Evolutionary conservation across 2,329 filamentous ascomycete species (phyloP).

Genomic region (Venturia asperata): DNA sequence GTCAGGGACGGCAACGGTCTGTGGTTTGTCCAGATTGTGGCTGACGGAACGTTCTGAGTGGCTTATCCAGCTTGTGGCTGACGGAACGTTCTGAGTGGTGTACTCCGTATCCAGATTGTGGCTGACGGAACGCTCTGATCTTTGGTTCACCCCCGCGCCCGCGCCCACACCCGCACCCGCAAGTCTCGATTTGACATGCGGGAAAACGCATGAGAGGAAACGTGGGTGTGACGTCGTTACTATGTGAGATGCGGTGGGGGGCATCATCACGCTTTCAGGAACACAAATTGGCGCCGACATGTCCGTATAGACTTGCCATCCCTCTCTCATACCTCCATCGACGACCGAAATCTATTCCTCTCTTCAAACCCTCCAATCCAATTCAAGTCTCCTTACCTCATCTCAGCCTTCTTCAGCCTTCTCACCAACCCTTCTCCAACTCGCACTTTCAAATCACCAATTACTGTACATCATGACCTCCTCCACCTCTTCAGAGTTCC

Average conservation of each 20-base stretch:
- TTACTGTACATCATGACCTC: too few species aligned
- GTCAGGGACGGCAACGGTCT: not conserved
- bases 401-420: not conserved
- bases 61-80: too few species aligned
- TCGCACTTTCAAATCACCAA: slow-evolving; percentile 12
- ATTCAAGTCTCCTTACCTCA: not conserved
- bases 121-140: not conserved
- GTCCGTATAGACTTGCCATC: not conserved
- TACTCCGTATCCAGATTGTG: too few species aligned
- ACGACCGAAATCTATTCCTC: too few species aligned
- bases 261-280: not conserved
- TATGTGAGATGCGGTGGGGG: not conserved
- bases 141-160: too few species aligned
- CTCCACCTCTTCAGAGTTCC: slow-evolving; percentile 34
- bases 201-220: not conserved
- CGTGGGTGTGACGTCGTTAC: slow-evolving; percentile 8
- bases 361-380: not conserved
- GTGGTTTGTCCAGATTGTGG: not conserved
- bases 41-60: too few species aligned
- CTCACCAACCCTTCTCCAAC: not conserved
- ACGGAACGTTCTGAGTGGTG: not conserved
- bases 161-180: not conserved
- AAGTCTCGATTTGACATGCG: slow-evolving; percentile 10
- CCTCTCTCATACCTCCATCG: too few species aligned
- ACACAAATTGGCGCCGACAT: not conserved